Evolutionary conservation across 768 basidiomycete species (phyloP), one percentile per base, ranked within the genome.

Genomic region (Collybiopsis luxurians): DNA sequence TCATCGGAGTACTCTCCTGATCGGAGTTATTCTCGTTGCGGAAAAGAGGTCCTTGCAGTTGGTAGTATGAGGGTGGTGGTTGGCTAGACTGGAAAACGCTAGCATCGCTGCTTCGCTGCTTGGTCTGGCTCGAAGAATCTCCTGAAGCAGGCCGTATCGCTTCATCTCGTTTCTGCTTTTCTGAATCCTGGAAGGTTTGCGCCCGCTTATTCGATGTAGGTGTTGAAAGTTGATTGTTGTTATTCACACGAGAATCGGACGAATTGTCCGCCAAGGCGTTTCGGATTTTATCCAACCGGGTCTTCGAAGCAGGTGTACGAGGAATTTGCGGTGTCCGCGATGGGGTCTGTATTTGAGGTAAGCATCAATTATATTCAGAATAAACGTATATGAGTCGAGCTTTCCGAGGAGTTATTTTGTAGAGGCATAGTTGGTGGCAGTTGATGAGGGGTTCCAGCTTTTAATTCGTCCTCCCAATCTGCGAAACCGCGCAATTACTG

Each of bases 381-480:
- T 3, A 15, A 6, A 43, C 27, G 26, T 11, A n/a, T n/a, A n/a
- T n/a, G n/a, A n/a, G n/a, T n/a, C n/a, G 23, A 1, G 26, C 38
- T 54, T 42, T 54, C 53, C 53, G 39, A 45, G 40, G 53, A 44
- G 53, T 13, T 51, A 38, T 26, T 51, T 17, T 49, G 51, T 27
- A 42, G 24, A 19, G 42, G 17, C 5, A 44, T 44, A 44, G 21
- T 44, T 36, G 27, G 15, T 44, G 53, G 43, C 11, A 19, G 53
- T 44, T 51, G 50, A n/a, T 54, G 40, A 43, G 54, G 43, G 19
- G 6, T 48, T 55, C 54, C 45, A 21, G 43, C 28, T 46, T 26
- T 55, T 36, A 55, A 47, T 46, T 55, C 44, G 54, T 55, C 54
- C 10, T 13, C 54, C 54, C 54, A 55, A 30, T 30, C 54, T 55